Base-by-base conservation (phyloP, 2,329 filamentous ascomycete genomes). In the Neonectria sp. region DNA sequence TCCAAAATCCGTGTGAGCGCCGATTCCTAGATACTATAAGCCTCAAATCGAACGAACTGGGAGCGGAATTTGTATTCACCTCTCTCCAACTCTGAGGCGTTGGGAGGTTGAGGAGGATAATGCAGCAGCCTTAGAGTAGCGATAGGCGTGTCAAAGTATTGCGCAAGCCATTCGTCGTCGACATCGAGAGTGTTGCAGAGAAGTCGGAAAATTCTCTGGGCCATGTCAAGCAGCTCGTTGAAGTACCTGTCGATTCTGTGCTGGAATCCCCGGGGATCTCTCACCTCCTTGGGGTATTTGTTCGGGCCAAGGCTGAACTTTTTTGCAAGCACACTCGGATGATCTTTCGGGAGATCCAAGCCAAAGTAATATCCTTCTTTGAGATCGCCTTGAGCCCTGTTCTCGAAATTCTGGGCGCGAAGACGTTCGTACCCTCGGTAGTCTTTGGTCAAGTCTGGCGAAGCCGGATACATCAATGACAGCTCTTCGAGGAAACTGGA, bases 1-100 rank as follows among this genome's bases (percentile, higher is more conserved):
- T 5, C 67, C 67, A 11, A 69, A 67, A 15, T 69, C 67, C 6
- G 64, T 69, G 29, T 69, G 67, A 7, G 67, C 64, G 3, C 67
- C 67, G 24, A 69, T 64, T 1, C 67, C 67, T 67, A 6, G 6
- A 15, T 29, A 25, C 15, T 3, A 17, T 45, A 2, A 52, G 9
- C 4, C 17, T n/a, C 12, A 6, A 31, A 2, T 33, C 4, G 17
- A 52, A 40, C 8, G 15, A n/a, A 12, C 12, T 9, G n/a, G 17
- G 15, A 27, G 15, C 9, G 3, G 17, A 7, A 11, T 24, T 11
- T 6, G 11, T 49, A 40, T 40, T 40, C 37, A 68, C 65, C 65
- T 65, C 65, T 55, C 40, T 68, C 65, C 33, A 35, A 31, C 24
- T 65, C 65, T 8, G 65, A 60, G 6, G 65, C 61, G 24, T 53